A percentile compares a stretch with the other conserved stretches of the same genome.
Conservation (phyloP, 345 rosid genomes). For the Populus tremula region DNA sequence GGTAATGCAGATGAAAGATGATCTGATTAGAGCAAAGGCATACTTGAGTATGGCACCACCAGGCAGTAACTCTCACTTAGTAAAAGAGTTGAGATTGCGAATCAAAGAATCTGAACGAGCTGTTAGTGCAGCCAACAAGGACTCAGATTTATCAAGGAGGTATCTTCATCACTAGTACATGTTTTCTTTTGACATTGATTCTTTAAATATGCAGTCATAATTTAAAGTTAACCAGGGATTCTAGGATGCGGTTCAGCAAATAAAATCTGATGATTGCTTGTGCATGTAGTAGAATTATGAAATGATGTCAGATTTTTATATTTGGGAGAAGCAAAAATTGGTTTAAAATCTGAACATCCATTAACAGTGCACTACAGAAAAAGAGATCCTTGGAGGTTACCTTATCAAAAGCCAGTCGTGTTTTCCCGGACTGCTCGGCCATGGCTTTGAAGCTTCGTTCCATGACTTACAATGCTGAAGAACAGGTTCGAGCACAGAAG, state of each 20-base stretch:
- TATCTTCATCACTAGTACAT: slow-evolving; percentile 16
- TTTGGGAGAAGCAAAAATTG: neutral
- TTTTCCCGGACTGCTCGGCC: slow-evolving; percentile 60
- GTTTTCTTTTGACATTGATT: neutral
- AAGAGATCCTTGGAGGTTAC: slow-evolving; percentile 57
- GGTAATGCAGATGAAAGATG: slow-evolving; percentile 74
- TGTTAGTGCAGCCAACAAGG: slow-evolving; percentile 54
- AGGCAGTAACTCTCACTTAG: slow-evolving; percentile 66
- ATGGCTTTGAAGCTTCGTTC: slow-evolving; percentile 72
- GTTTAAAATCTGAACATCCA: slow-evolving; percentile 22
- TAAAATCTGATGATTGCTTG: neutral
- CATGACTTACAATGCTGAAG: slow-evolving; percentile 71
- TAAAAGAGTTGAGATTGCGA: slow-evolving; percentile 66
- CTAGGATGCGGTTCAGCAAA: neutral
- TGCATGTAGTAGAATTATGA: neutral
- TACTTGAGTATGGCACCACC: slow-evolving; percentile 62
- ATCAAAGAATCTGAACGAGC: slow-evolving; percentile 70
- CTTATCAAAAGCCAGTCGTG: slow-evolving; percentile 54
- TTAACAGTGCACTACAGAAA: slow-evolving; percentile 64
- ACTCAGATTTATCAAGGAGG: slow-evolving; percentile 78
- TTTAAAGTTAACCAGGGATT: no score
- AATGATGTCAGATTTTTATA: neutral
- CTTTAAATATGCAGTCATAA: neutral
- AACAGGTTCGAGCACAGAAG: slow-evolving; percentile 63
- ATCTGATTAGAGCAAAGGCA: slow-evolving; percentile 69